phyloP scores from a whole-genome alignment of 2,329 filamentous ascomycete genomes.

The Leptoxyphium fumago region DNA sequence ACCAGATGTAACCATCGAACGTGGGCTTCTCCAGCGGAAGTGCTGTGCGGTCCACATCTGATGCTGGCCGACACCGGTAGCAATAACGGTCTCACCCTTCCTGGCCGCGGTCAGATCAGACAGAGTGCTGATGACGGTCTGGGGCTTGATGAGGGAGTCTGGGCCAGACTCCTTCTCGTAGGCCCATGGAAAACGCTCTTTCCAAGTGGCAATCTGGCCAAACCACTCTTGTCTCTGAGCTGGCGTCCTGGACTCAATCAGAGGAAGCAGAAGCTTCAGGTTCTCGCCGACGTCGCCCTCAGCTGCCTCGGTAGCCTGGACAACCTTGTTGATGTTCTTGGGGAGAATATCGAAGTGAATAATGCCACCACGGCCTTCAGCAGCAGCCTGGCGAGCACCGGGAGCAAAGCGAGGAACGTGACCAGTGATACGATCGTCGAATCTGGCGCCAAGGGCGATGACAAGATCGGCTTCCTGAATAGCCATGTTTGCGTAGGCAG shows the following conservation, averaged over 20 bases:
- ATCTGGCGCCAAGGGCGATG: conserved; percentile 82
- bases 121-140: conserved; percentile 80
- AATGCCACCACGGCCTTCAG: conserved; percentile 79
- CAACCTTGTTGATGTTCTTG: conserved; percentile 99
- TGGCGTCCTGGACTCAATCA: conserved; percentile 47
- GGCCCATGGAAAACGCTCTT: conserved; percentile 73
- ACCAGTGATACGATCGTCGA: conserved; percentile 87
- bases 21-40: conserved; percentile 83
- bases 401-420: conserved; percentile 79
- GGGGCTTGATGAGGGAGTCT: conserved; percentile 79
- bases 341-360: conserved; percentile 97
- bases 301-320: conserved; percentile 88
- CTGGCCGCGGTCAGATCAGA: conserved; percentile 67
- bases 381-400: conserved; percentile 67
- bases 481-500: conserved; percentile 92
- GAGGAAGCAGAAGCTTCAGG: conserved; percentile 58
- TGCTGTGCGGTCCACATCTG: conserved; percentile 99
- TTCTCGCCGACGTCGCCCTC: conserved; percentile 84
- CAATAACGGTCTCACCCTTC: conserved; percentile 74
- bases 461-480: conserved; percentile 96
- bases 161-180: conserved; percentile 62
- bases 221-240: conserved; percentile 72
- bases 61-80: conserved; percentile 92
- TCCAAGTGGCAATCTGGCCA: conserved; percentile 77
- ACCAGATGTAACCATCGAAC: conserved; percentile 91